Evolutionary conservation across 805 yeast species (phyloP).

Genomic region (Hanseniaspora occidentalis): DNA sequence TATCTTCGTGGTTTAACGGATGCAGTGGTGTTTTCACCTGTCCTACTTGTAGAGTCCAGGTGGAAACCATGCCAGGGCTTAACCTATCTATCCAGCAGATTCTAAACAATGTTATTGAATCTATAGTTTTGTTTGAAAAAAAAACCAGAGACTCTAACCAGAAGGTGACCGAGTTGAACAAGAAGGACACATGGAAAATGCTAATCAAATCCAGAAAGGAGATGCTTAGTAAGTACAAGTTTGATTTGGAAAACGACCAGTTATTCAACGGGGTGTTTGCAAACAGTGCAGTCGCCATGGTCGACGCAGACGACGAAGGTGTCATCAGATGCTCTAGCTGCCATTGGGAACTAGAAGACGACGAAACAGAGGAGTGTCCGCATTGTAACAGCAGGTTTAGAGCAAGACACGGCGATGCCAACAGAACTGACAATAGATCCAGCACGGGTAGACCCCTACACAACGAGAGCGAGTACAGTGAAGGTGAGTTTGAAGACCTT

Average conservation of each 20-base stretch:
- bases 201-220: constrained; percentile 12
- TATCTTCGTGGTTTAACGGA: constrained; percentile 46
- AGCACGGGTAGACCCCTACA: no score
- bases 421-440: constrained; percentile 1
- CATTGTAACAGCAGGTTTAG: constrained; percentile 51
- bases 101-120: constrained; percentile 29
- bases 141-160: no score
- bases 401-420: constrained; percentile 11
- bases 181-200: constrained; percentile 13
- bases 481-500: constrained; percentile 14
- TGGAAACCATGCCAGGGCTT: constrained; percentile 37
- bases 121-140: constrained; percentile 10
- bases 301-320: constrained; percentile 52
- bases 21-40: constrained; percentile 38
- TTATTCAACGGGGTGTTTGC: constrained; percentile 41
- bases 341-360: constrained; percentile 55
- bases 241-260: constrained; percentile 26
- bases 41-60: constrained; percentile 49
- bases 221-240: constrained; percentile 25
- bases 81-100: constrained; percentile 41
- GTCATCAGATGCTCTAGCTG: constrained; percentile 65
- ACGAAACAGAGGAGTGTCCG: constrained; percentile 46
- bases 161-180: no score
- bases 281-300: constrained; percentile 35
- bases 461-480: constrained; percentile 13